Base-by-base conservation (phyloP, 768 basidiomycete genomes). In the Boletales sp. region DNA sequence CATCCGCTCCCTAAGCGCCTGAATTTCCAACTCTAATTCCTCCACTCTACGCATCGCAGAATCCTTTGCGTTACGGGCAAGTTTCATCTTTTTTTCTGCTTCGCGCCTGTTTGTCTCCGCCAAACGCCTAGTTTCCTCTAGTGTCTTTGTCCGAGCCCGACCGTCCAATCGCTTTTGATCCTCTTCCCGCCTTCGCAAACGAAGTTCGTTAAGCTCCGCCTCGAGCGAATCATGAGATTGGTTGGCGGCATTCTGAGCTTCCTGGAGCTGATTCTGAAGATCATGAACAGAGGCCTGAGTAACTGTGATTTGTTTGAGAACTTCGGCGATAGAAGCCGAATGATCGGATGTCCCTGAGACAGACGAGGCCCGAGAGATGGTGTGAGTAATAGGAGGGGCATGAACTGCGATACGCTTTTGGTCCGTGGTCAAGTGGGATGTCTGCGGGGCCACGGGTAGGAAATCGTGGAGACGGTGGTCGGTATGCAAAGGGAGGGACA, bases 101-200 rank as follows among this genome's bases (percentile, higher is more conserved):
- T 97, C 94, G 40, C 83, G 79, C 63, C 83, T 87, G 45, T 75
- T 69, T 44, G 80, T 74, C 69, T 99, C 97, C 11, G 93, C 91
- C 27, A 74, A 74, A 30, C 95, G 84, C 68, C 86, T 89, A 47
- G 82, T 73, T 65, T 99, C 95, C 57, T 99, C 95, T 3, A 97
- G 73, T 3, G 75, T 66, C 70, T 94, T 95, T 42, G 88, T 89
- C 43, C 86, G 84, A n/a, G 78, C 67, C 67, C 92, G 94, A 48
- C 90, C 72, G 62, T 97, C 94, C 19, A 78, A 69, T 45, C 90
- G 81, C 19, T 80, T 78, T 4, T 75, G 74, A 59, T 99, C 95
- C 64, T 98, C 95, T 54, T 86, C 80, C 36, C 86, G 86, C 66
- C 90, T 93, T 51, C 78, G 75, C 41, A 78, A 79, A 24, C 93